Percentiles rank a stretch among this genome's conserved stretches.
Conservation (phyloP, 768 basidiomycete genomes). For the Kwoniella newhampshirensis region DNA sequence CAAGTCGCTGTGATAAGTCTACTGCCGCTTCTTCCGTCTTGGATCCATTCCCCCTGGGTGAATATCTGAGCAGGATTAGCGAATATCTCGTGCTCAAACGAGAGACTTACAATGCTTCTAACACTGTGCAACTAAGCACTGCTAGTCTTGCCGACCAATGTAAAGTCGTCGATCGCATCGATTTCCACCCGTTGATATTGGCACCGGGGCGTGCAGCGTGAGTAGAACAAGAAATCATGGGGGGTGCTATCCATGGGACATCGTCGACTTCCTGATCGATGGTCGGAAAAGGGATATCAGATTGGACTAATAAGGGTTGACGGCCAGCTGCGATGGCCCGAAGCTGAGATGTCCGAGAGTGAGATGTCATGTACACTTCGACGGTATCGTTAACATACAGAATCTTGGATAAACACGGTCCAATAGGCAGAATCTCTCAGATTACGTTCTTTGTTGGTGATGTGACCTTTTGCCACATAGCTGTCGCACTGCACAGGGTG, state of each 20-base stretch:
- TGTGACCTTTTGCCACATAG: constrained; percentile 16
- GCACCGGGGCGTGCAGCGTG: constrained; percentile 2
- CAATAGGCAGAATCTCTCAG: constrained; percentile 21
- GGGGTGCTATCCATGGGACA: constrained; percentile 2
- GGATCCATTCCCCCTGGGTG: not conserved
- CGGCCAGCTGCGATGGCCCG: constrained; percentile 25
- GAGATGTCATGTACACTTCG: no score
- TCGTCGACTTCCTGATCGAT: constrained; percentile 14
- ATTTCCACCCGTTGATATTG: constrained; percentile 6
- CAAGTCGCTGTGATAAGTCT: constrained; percentile 13
- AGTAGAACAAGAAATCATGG: not conserved
- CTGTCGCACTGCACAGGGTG: constrained; percentile 9
- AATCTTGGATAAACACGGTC: constrained; percentile 21
- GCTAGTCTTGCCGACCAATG: constrained; percentile 25
- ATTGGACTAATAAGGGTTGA: constrained; percentile 14
- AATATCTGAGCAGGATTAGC: constrained; percentile 11
- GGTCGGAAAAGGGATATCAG: constrained; percentile 6
- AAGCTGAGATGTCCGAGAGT: no score
- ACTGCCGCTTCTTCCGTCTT: not conserved
- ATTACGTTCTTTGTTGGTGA: constrained; percentile 20
- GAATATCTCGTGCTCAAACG: not conserved
- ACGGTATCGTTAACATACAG: constrained; percentile 5
- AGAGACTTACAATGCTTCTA: constrained; percentile 12
- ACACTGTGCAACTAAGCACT: constrained; percentile 10
- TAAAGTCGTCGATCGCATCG: constrained; percentile 26